phyloP scores from a whole-genome alignment of 169 alveolate species.

The Babesia gibsoni region DNA sequence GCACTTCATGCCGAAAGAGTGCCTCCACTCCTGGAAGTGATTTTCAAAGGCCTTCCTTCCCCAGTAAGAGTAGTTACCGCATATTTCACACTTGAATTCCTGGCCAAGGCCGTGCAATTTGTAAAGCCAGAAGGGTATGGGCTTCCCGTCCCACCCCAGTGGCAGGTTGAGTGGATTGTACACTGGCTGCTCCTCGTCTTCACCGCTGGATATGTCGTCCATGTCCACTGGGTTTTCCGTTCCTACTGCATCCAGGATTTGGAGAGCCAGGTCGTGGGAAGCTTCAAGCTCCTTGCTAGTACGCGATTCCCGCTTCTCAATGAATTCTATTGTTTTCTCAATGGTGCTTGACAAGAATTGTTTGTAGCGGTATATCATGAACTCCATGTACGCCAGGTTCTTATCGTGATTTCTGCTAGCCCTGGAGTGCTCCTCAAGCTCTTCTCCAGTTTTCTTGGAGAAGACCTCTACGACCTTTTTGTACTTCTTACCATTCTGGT shows the following conservation, averaged over 20 bases:
- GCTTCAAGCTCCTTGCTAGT: conserved; percentile 69
- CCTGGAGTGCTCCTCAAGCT: conserved; percentile 79
- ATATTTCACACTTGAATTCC: conserved; percentile 97
- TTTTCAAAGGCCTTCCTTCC: conserved; percentile 98
- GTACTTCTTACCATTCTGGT: conserved; percentile 67
- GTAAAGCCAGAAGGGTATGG: conserved; percentile 99
- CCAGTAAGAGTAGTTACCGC: conserved; percentile 99
- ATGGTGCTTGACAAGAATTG: conserved; percentile 13
- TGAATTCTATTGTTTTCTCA: conserved; percentile 51
- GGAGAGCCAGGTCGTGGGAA: conserved; percentile 58
- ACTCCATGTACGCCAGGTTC: conserved; percentile 65
- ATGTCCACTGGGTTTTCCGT: conserved; percentile 30
- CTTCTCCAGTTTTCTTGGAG: conserved; percentile 80
- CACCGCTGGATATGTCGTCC: conserved; percentile 66
- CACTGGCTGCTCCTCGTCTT: conserved; percentile 88
- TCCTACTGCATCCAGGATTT: conserved; percentile 50
- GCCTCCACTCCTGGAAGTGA: conserved; percentile 99
- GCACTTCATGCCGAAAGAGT: conserved; percentile 98
- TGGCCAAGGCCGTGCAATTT: conserved; percentile 98
- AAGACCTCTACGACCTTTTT: conserved; percentile 70
- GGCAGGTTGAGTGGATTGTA: conserved; percentile 98
- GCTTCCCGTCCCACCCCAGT: conserved; percentile 98
- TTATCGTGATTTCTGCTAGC: conserved; percentile 86
- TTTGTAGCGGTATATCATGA: conserved; percentile 59
- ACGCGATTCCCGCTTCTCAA: conserved; percentile 72